Conservation (phyloP, 176 grass and related monocot species). For the Microstegium vimineum region DNA sequence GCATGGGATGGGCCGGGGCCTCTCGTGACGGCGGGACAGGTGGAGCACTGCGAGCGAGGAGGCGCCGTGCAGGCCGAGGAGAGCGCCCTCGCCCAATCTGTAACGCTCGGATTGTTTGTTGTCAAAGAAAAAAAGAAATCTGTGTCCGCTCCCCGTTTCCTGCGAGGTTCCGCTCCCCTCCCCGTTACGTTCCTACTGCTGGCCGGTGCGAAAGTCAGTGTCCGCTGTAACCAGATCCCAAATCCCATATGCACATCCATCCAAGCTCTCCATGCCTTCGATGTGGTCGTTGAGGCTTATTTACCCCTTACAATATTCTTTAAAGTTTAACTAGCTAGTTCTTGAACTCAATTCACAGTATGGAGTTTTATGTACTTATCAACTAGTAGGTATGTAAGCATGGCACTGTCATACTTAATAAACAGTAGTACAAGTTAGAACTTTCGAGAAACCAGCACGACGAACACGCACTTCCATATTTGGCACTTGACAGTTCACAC, state of each 20-base stretch:
- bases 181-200: neutral
- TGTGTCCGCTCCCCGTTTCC: neutral
- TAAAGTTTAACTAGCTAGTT: too few relatives aligned
- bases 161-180: neutral
- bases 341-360: too few relatives aligned
- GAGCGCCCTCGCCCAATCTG: neutral
- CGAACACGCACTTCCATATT: neutral
- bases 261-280: too few relatives aligned
- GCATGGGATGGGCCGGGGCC: neutral
- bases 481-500: neutral
- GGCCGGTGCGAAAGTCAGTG: neutral
- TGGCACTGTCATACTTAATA: too few relatives aligned
- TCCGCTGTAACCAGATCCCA: neutral
- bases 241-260: neutral
- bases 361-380: too few relatives aligned
- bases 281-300: too few relatives aligned
- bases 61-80: neutral
- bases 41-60: conserved; percentile 21
- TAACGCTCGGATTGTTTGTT: too few relatives aligned
- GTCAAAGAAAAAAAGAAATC: too few relatives aligned
- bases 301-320: too few relatives aligned
- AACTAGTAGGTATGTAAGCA: too few relatives aligned
- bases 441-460: too few relatives aligned
- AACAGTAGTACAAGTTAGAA: too few relatives aligned
- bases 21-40: conserved; percentile 30